Evolutionary conservation across 306 rosid species (phyloP).

Genomic region (Quercus cerris): DNA sequence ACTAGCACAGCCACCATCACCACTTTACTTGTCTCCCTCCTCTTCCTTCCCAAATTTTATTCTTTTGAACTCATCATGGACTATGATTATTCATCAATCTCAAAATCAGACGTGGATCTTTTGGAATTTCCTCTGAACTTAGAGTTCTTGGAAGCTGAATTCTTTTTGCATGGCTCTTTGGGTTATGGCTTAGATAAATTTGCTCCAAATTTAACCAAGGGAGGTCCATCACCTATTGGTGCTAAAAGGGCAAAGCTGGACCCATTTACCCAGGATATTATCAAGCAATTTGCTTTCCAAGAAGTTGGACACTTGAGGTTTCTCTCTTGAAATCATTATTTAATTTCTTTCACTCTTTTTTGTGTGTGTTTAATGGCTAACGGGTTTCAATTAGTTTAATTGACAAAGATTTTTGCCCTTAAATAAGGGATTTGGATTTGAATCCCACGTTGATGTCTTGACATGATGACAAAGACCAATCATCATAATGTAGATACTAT

Average conservation of each 20-base stretch:
- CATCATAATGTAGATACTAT: too few relatives aligned
- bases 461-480: too few relatives aligned
- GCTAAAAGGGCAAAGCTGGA: conserved; percentile 39
- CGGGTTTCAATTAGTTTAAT: too few relatives aligned
- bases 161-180: too few relatives aligned
- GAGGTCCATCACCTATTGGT: conserved; percentile 64
- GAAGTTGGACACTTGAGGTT: conserved; percentile 78
- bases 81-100: neutral
- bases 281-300: conserved; percentile 58
- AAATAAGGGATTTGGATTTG: too few relatives aligned
- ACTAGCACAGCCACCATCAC: too few relatives aligned
- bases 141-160: too few relatives aligned
- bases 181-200: neutral
- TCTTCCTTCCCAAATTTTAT: neutral
- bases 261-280: conserved; percentile 28
- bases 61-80: neutral
- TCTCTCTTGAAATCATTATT: neutral
- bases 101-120: conserved; percentile 30
- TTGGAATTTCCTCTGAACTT: too few relatives aligned
- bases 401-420: too few relatives aligned
- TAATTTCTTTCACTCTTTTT: neutral
- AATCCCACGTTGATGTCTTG: too few relatives aligned
- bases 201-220: conserved; percentile 44
- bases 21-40: too few relatives aligned
- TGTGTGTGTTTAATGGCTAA: neutral